Base-by-base conservation (phyloP, 164 flowering plant species). In the Berberis vulgaris region DNA sequence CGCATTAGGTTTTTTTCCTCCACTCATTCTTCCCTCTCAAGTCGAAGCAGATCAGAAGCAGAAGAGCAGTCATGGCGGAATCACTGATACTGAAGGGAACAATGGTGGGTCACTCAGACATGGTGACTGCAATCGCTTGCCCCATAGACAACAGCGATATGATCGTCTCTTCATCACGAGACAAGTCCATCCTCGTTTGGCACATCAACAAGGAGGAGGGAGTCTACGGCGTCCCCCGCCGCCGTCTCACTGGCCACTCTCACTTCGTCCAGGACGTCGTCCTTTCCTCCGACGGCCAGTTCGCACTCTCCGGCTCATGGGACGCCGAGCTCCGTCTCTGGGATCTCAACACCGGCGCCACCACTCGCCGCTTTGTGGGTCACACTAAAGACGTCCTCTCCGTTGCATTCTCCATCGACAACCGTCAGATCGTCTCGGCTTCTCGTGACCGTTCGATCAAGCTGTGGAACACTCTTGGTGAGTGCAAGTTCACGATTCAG, bases 181-280 rank as follows among this genome's bases (percentile, higher is more conserved):
- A 87, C 80, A 90, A 90, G 59, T 90, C 97, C 41, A 67, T 90
- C 77, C 82, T 90, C 69, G 59, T 86, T 57, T 90, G 97, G 97
- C 50, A 77, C 40, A 81, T 90, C 45, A 83, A 83, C 65, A 87
- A 87, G 80, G 92, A 90, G 43, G 87, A 77, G 44, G 66, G 57
- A 50, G 59, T 70, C 45, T 84, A 79, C 78, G 95, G 95, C 42
- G 83, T 84, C 45, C 79, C 97, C 8, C 89, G 81, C 69, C 90
- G 95, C 66, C 80, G 97, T 12, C 78, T 90, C 4, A 87, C 88
- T 63, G 97, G 94, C 41, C 97, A 90, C 79, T 83, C 87, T 13
- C 97, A 90, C 72, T 90, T 90, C 74, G 97, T 90, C n/a, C 78
- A 90, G 73, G 97, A 90, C 72, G 97, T 90, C 2, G 97, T 87